A percentile compares a stretch with the other conserved stretches of the same genome.
These are phyloP conservation scores for Penicillium janthinellum DNA, from an alignment of 2,329 filamentous ascomycete species.

Conservation along the genomic window DNA sequence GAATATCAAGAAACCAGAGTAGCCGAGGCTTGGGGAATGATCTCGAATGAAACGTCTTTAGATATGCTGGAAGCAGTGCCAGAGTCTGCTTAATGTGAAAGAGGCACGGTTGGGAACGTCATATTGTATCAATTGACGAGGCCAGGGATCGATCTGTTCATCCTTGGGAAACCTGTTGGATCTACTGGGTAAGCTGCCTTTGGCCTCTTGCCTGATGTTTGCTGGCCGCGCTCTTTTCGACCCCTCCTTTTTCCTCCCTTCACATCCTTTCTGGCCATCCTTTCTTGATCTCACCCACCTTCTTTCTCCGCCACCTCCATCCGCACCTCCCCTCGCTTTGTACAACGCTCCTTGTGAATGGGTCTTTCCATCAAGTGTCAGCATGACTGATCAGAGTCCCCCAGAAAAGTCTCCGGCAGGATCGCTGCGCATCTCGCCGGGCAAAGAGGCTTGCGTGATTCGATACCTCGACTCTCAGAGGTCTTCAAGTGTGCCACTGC, in stretches of 20 bases:
- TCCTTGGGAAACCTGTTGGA: not conserved
- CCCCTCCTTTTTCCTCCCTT: not conserved
- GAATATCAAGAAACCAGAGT: not conserved
- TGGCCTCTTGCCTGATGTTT: not conserved
- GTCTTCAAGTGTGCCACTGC: not conserved
- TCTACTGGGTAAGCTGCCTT: not conserved
- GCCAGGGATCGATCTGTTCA: not conserved
- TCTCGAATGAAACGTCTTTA: not conserved
- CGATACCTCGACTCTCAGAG: not conserved
- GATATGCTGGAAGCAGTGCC: not conserved
- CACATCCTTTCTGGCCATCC: not conserved
- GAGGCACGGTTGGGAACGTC: not conserved
- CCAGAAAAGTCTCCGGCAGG: not conserved
- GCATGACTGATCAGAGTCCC: conserved; percentile 4
- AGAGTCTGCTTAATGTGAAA: not conserved
- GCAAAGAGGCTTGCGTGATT: not conserved
- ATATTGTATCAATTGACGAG: not conserved
- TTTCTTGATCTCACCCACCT: not conserved
- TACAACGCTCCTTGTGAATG: not conserved
- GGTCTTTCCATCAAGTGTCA: not conserved
- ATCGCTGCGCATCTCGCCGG: not conserved
- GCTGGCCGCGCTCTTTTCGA: not conserved
- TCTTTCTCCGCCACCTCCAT: not conserved
- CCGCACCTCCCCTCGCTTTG: not conserved
- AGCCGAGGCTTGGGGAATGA: too few species aligned